Conservation (phyloP, 257 asterid genomes). For the Verbena officinalis region DNA sequence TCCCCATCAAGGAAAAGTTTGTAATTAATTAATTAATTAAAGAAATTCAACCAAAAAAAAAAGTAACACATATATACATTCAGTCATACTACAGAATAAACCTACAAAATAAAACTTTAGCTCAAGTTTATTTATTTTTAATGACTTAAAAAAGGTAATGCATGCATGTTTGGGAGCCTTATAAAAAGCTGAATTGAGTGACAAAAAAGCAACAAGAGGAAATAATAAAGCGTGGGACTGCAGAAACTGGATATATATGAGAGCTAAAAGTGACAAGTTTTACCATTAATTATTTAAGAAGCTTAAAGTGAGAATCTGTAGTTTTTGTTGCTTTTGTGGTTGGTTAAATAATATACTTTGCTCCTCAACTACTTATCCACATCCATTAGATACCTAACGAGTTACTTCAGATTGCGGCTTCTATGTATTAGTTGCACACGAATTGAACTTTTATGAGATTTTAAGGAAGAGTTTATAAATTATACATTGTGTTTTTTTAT, state of each 20-base stretch:
- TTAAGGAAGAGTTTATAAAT: too few relatives aligned
- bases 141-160: not conserved
- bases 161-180: slow-evolving; percentile 11
- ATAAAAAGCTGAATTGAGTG: slow-evolving; percentile 8
- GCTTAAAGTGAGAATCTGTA: slow-evolving; percentile 22
- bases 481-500: not conserved
- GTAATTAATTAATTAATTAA: not conserved
- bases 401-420: not conserved
- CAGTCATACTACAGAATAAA: too few relatives aligned
- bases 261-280: slow-evolving; percentile 11
- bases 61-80: too few relatives aligned
- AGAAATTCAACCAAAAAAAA: not conserved
- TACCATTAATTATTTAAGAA: slow-evolving; percentile 25
- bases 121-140: not conserved
- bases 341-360: slow-evolving; percentile 41
- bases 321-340: slow-evolving; percentile 29
- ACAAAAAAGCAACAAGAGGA: slow-evolving; percentile 2
- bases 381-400: slow-evolving; percentile 22
- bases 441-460: too few relatives aligned
- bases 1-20: slow-evolving; percentile 11
- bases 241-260: not conserved
- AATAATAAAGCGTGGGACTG: not conserved
- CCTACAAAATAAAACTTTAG: not conserved
- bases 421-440: not conserved
- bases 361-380: slow-evolving; percentile 28